Evolutionary conservation across 108 stramenopile species (phyloP).

Genomic region (Cyclotella sp.): DNA sequence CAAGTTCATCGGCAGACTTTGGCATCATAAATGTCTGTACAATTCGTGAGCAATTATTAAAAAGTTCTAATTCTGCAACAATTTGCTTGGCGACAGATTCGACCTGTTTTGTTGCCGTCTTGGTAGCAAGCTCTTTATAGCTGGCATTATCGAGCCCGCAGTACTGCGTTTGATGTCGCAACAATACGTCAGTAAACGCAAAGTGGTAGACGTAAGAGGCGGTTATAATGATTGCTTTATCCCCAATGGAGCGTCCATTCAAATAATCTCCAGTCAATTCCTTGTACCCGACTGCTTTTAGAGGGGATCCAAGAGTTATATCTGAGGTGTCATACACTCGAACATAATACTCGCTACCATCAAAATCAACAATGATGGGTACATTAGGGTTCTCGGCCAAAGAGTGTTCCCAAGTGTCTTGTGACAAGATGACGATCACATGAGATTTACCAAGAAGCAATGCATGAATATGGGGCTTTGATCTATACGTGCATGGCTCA

Average conservation of each 20-base stretch:
- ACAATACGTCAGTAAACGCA: not conserved
- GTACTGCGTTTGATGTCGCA: not conserved
- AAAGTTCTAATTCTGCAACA: conserved; percentile 1
- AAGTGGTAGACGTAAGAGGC: conserved; percentile 3
- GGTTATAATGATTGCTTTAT: not conserved
- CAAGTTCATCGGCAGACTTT: not conserved
- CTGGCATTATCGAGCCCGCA: conserved; percentile 11
- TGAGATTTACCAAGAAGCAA: conserved; percentile 2
- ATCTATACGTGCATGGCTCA: not conserved
- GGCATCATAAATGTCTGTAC: conserved; percentile 24
- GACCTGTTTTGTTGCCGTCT: conserved; percentile 1
- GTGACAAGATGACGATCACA: not conserved
- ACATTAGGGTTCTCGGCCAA: not conserved
- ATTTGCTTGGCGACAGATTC: conserved; percentile 8
- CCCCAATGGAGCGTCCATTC: conserved; percentile 3
- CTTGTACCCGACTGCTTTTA: conserved; percentile 11
- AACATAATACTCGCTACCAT: not conserved
- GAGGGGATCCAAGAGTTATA: conserved; percentile 9
- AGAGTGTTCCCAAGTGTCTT: not conserved
- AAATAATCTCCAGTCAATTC: conserved; percentile 12
- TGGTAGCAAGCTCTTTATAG: conserved; percentile 3
- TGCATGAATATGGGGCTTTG: not conserved
- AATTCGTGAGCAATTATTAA: conserved; percentile 11
- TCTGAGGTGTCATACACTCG: conserved; percentile 4
- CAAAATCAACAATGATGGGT: not conserved